Evolutionary conservation across 805 yeast species (phyloP).

Genomic region (Kodamaea kaohsiungensis): DNA sequence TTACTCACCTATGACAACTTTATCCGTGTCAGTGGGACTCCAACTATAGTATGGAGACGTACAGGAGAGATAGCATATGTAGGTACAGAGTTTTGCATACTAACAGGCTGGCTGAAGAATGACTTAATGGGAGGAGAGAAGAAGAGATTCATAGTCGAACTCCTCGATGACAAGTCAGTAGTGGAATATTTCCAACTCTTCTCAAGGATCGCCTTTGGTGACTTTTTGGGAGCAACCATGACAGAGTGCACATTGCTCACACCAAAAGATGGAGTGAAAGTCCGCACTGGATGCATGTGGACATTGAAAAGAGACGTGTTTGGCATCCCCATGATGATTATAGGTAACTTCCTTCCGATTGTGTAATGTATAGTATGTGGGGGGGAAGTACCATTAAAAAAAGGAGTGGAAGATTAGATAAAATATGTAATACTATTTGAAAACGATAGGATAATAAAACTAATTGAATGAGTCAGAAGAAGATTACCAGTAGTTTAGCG

Average conservation of each 20-base stretch:
- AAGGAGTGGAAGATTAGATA: not conserved
- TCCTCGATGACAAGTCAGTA: conserved; percentile 85
- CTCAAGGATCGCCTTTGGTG: conserved; percentile 85
- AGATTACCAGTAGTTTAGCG: conserved; percentile 29
- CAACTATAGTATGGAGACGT: conserved; percentile 93
- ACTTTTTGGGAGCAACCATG: conserved; percentile 83
- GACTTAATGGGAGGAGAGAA: conserved; percentile 58
- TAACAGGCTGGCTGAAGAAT: conserved; percentile 87
- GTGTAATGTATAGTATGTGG: conserved; percentile 24
- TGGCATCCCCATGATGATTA: conserved; percentile 95
- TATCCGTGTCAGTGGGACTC: conserved; percentile 84
- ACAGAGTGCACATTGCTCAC: conserved; percentile 79
- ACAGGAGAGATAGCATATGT: conserved; percentile 95
- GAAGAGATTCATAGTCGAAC: conserved; percentile 73
- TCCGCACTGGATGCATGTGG: conserved; percentile 85
- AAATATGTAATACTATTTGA: not conserved
- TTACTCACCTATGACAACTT: conserved; percentile 84
- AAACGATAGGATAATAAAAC: not conserved
- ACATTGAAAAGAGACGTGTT: conserved; percentile 92
- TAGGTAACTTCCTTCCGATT: conserved; percentile 90
- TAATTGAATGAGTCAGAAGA: not conserved
- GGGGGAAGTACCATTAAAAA: not conserved
- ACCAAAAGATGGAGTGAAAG: conserved; percentile 49
- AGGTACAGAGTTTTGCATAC: conserved; percentile 87
- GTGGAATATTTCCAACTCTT: conserved; percentile 86